phyloP scores from a whole-genome alignment of 2,329 filamentous ascomycete species.

The Geosmithia flava region DNA sequence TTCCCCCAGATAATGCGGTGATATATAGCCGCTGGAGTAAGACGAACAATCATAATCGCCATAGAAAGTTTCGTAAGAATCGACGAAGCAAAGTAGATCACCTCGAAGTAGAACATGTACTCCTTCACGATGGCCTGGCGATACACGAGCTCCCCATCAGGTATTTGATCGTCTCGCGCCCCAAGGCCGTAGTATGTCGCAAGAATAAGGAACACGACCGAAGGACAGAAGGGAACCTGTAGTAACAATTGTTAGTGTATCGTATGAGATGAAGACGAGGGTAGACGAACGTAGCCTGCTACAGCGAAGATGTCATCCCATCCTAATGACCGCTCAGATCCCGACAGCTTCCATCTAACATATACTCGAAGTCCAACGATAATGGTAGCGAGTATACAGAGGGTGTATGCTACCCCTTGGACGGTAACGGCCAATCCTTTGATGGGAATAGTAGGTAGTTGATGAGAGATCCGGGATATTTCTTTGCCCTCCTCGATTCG shows the following conservation, averaged over 20 bases:
- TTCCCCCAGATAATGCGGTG: conserved; percentile 5
- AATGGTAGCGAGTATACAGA: conserved; percentile 2
- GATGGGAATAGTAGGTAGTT: conserved; percentile 1
- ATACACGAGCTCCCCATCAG: conserved; percentile 1
- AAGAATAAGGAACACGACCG: conserved; percentile 4
- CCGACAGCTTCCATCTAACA: conserved; percentile 3
- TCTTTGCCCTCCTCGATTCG: conserved; percentile 3
- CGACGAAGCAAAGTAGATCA: conserved; percentile 10
- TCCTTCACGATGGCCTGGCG: conserved; percentile 1
- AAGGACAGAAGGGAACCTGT: conserved; percentile 3
- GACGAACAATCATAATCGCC: conserved; percentile 8
- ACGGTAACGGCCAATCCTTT: conserved; percentile 1
- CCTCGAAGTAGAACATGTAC: conserved; percentile 6
- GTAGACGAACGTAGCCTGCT: conserved; percentile 3
- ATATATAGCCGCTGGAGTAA: conserved; percentile 5
- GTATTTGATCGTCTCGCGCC: conserved; percentile 5
- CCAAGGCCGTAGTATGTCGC: conserved; percentile 4
- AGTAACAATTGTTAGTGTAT: too few species aligned
- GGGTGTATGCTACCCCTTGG: conserved; percentile 2
- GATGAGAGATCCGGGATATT: conserved; percentile 1
- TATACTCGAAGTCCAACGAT: conserved; percentile 4
- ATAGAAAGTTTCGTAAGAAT: conserved; percentile 10
- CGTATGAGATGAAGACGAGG: too few species aligned
- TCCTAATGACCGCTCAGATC: too few species aligned
- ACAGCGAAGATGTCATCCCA: conserved; percentile 6